These are phyloP conservation scores for Podila epicladia DNA, from an alignment of 192 early-diverging fungal genomes.

Conservation along the genomic window DNA sequence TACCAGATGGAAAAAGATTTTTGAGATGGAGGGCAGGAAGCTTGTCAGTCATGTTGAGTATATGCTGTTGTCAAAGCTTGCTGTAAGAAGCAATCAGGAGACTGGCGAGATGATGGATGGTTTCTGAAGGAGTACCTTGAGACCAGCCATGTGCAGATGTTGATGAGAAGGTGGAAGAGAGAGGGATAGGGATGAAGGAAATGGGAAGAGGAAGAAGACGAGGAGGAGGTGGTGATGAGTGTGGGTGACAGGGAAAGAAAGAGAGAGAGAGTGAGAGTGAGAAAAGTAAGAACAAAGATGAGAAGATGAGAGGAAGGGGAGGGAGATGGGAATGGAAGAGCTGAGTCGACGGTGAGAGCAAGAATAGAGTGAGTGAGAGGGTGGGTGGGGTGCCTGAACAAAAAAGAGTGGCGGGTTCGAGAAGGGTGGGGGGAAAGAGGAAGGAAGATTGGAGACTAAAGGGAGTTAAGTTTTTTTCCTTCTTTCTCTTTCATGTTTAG, in stretches of 20 bases:
- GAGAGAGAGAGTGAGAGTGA: too few relatives aligned
- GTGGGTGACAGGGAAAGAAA: background rate
- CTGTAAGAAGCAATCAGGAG: background rate
- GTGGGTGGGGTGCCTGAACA: background rate
- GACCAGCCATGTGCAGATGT: constrained; percentile 20
- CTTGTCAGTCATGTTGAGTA: background rate
- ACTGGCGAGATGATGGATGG: background rate
- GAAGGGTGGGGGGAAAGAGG: too few relatives aligned
- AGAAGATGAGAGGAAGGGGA: background rate
- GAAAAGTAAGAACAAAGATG: too few relatives aligned
- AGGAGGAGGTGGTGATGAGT: background rate
- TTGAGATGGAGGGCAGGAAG: background rate
- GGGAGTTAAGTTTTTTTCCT: too few relatives aligned
- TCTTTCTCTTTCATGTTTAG: too few relatives aligned
- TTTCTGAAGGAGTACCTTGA: constrained; percentile 26
- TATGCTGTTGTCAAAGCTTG: background rate
- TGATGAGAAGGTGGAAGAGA: background rate
- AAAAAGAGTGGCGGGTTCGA: too few relatives aligned
- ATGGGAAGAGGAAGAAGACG: background rate
- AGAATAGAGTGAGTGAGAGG: background rate
- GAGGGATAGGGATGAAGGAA: background rate
- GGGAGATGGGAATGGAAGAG: constrained; percentile 1
- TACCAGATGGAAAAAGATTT: background rate
- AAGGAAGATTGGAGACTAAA: too few relatives aligned
- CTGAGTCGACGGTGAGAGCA: background rate